Conservation (phyloP, 2,329 filamentous ascomycete genomes). For the Neoarthrinium moseri region DNA sequence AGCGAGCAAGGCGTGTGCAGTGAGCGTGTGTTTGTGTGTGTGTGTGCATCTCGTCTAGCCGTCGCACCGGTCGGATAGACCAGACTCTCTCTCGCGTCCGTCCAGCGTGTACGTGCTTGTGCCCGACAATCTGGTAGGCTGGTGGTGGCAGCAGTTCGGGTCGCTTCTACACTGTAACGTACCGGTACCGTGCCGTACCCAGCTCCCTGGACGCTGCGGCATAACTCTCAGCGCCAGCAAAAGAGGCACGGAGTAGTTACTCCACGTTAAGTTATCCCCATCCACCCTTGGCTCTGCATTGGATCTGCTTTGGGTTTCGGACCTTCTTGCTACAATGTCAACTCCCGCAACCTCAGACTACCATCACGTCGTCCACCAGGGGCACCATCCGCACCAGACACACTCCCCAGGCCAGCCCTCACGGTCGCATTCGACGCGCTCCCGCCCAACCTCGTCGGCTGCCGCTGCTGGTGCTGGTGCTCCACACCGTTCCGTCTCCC, state of each 20-base stretch:
- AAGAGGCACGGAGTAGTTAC: constrained; percentile 8
- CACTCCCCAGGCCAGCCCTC: constrained; percentile 26
- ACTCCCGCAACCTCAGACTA: constrained; percentile 22
- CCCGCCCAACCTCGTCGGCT: constrained; percentile 26
- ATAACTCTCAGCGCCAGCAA: constrained; percentile 1
- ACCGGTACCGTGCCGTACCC: background rate
- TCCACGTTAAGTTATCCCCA: constrained; percentile 6
- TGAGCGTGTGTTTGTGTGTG: no score
- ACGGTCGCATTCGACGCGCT: constrained; percentile 35
- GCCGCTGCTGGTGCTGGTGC: constrained; percentile 17
- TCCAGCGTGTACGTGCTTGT: no score
- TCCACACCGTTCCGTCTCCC: constrained; percentile 24
- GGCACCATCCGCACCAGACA: constrained; percentile 24
- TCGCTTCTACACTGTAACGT: background rate
- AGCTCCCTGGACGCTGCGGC: background rate
- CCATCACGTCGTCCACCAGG: constrained; percentile 29
- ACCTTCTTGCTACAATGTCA: constrained; percentile 27
- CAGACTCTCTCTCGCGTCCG: no score
- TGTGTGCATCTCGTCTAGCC: no score
- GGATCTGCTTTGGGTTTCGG: constrained; percentile 1
- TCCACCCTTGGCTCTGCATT: constrained; percentile 1
- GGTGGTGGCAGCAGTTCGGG: background rate
- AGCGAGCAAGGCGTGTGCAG: background rate
- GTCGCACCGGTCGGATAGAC: background rate
- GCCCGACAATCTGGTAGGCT: background rate